phyloP scores from a whole-genome alignment of 768 basidiomycete species.

The Lactarius evosmus region DNA sequence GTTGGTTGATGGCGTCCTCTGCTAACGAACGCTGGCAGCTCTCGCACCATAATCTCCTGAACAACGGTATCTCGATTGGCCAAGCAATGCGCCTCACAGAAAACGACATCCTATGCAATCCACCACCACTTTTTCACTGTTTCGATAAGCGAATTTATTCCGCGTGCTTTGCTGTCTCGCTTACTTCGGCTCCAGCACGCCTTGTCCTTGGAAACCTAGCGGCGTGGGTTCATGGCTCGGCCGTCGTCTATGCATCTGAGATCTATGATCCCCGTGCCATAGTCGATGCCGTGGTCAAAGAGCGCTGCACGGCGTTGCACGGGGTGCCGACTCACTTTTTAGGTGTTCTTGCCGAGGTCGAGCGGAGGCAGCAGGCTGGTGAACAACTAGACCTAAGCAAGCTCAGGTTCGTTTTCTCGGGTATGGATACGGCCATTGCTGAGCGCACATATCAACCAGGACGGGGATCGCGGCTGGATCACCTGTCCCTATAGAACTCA shows the following conservation, averaged over 20 bases:
- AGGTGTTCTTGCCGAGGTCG: constrained; percentile 66
- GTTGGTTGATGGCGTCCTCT: background rate
- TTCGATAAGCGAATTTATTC: constrained; percentile 64
- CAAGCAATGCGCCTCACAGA: constrained; percentile 66
- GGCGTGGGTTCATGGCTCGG: constrained; percentile 69
- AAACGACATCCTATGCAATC: constrained; percentile 72
- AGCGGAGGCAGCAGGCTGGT: constrained; percentile 47
- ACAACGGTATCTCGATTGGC: constrained; percentile 70
- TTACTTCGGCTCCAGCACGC: constrained; percentile 41
- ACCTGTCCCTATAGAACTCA: constrained; percentile 73
- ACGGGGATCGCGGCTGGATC: constrained; percentile 84
- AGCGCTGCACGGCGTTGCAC: constrained; percentile 74
- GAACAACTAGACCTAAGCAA: constrained; percentile 46
- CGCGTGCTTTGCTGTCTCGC: background rate
- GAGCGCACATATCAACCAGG: constrained; percentile 42
- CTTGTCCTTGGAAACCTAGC: constrained; percentile 80
- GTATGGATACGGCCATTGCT: background rate
- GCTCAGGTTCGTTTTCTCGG: constrained; percentile 47
- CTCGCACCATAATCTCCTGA: constrained; percentile 75
- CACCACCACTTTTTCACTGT: constrained; percentile 82
- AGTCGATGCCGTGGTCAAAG: constrained; percentile 64
- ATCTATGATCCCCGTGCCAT: constrained; percentile 61
- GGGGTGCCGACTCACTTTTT: constrained; percentile 87
- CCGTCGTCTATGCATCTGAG: constrained; percentile 71
- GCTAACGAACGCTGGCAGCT: constrained; percentile 41